Evolutionary conservation across 306 rosid species (phyloP), one percentile per base, ranked within the genome.

Genomic region (Senna siamea): DNA sequence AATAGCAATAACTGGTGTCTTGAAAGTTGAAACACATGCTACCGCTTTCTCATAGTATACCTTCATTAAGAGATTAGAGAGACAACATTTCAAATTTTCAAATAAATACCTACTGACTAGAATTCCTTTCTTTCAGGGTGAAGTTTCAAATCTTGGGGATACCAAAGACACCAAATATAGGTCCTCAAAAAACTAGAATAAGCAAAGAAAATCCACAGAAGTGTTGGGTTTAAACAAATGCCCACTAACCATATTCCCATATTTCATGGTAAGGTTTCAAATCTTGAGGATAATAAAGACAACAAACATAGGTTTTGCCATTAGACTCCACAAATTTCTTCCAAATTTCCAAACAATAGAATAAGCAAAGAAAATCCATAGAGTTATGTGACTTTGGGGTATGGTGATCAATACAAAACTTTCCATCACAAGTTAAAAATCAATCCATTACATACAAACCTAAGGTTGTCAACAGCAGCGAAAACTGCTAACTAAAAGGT

Each of bases 331-430:
- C 40, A 37, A 37, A 37, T 37, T 37, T 37, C 40, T 37, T 7
- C 40, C 8, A 2, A 40, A 40, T 70, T 53, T 56, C 12, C 50
- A 53, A 13, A 23, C 43, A 63, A 26, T 15, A 19, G 57, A 54
- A 41, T 66, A 76, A 11, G 48, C 56, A 71, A 74, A 41, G 76
- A 76, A 75, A 65, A 11, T 17, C 26, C 19, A 26, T 35, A 61
- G 41, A 70, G 43, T 44, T n/a, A n/a, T 1, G 9, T 66, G 75
- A 46, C 17, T 26, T 55, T 17, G 14, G 62, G 72, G 55, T 63
- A 17, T 62, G 56, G 43, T 34, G 23, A 12, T 70, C 75, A 22
- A 28, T 10, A 65, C 7, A 6, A 61, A 46, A 23, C 75, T 35
- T 57, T 75, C 46, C 46, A 46, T 61, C 63, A 56, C 37, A 23